Evolutionary conservation across 495 filamentous ascomycete genomes (phyloP).

Genomic region (Aspergillus ostianus): DNA sequence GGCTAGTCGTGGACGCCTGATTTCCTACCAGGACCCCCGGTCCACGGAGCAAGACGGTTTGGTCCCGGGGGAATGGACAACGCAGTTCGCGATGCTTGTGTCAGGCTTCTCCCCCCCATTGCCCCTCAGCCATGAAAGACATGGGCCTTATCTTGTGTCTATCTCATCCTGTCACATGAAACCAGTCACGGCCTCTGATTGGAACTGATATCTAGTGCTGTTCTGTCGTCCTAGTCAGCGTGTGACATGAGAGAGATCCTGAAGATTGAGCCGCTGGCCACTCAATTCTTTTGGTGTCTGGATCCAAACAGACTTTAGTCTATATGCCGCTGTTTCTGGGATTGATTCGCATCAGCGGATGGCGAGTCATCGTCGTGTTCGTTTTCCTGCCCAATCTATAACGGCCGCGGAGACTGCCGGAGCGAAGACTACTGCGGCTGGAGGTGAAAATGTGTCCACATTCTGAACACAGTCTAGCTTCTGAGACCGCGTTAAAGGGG

Average conservation of each 20-base stretch:
- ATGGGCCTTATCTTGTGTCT: no score
- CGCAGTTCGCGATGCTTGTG: no score
- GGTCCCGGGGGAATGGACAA: no score
- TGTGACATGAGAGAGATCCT: background rate
- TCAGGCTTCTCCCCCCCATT: no score
- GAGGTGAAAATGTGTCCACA: no score
- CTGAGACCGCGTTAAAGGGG: no score
- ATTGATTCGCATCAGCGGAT: background rate
- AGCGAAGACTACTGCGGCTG: no score
- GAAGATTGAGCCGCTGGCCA: no score
- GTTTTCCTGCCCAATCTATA: background rate
- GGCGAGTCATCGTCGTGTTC: slow-evolving; percentile 1
- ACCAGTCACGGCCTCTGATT: background rate
- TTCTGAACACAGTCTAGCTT: no score
- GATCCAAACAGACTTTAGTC: background rate
- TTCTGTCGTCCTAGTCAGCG: background rate
- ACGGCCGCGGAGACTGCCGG: no score
- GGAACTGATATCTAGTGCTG: background rate
- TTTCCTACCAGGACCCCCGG: background rate
- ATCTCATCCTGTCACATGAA: background rate
- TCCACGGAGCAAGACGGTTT: background rate
- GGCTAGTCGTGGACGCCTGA: background rate
- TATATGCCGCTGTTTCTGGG: background rate
- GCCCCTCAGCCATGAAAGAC: no score
- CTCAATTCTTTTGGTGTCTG: background rate